Evolutionary conservation across 768 basidiomycete genomes (phyloP).

Genomic region (Boletales sp.): DNA sequence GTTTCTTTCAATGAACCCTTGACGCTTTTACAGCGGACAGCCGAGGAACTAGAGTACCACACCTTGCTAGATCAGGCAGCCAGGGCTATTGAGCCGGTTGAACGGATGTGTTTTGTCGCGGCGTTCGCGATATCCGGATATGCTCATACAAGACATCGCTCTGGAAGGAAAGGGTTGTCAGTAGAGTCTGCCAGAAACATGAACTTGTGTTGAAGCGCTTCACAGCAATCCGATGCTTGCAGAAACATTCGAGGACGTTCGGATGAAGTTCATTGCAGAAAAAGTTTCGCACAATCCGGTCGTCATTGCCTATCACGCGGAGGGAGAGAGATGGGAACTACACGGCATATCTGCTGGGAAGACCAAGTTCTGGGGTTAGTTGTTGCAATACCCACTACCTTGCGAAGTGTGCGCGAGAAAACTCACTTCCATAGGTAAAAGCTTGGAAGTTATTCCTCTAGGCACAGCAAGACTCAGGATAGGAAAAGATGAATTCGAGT

Average conservation of each 20-base stretch:
- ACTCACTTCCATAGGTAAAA: conserved; percentile 58
- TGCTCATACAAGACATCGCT: conserved; percentile 74
- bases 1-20: conserved; percentile 89
- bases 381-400: conserved; percentile 4
- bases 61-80: conserved; percentile 66
- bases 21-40: conserved; percentile 74
- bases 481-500: conserved; percentile 64
- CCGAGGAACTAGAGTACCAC: conserved; percentile 82
- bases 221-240: conserved; percentile 83
- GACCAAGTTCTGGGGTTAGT: conserved; percentile 88
- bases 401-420: conserved; percentile 16
- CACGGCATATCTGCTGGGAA: conserved; percentile 75
- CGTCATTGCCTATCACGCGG: conserved; percentile 81
- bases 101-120: conserved; percentile 72
- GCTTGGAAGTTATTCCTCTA: conserved; percentile 79
- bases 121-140: conserved; percentile 86
- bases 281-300: conserved; percentile 86
- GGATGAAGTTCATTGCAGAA: conserved; percentile 82
- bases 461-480: conserved; percentile 68
- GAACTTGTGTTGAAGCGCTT: conserved; percentile 6
- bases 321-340: conserved; percentile 74
- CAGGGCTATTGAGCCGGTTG: conserved; percentile 50
- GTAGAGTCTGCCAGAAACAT: conserved; percentile 27
- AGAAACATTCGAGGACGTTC: conserved; percentile 82
- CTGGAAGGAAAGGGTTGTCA: conserved; percentile 86